Percentiles rank a stretch among this genome's conserved stretches.
Conservation (phyloP, 2,329 filamentous ascomycete genomes). For the Pestalotiopsis sp. region DNA sequence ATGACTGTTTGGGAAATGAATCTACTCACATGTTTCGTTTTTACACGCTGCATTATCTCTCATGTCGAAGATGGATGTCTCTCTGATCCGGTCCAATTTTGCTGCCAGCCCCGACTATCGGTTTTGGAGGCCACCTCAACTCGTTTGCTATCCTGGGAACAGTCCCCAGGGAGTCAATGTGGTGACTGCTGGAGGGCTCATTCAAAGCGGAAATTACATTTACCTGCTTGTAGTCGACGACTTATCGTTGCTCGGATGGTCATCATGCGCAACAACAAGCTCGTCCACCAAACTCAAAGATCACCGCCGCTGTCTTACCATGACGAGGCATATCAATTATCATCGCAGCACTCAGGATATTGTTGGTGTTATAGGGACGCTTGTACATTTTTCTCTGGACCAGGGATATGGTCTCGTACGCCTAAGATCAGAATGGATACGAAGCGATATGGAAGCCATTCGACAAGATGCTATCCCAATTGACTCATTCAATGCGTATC, state of each 20-base stretch:
- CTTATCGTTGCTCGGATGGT: slow-evolving; percentile 14
- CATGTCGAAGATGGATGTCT: slow-evolving; percentile 11
- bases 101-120: slow-evolving; percentile 11
- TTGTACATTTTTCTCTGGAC: slow-evolving; percentile 15
- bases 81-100: slow-evolving; percentile 11
- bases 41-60: neutral
- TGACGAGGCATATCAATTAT: slow-evolving; percentile 10
- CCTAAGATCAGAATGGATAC: slow-evolving; percentile 10
- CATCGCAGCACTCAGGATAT: slow-evolving; percentile 8
- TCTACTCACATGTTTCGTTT: neutral
- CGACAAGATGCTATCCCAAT: slow-evolving; percentile 11
- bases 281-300: slow-evolving; percentile 10
- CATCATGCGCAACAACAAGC: slow-evolving; percentile 4
- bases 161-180: slow-evolving; percentile 8
- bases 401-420: slow-evolving; percentile 17
- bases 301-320: slow-evolving; percentile 11
- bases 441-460: slow-evolving; percentile 12
- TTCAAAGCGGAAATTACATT: slow-evolving; percentile 13
- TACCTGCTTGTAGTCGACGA: slow-evolving; percentile 16
- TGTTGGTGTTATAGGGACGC: slow-evolving; percentile 9
- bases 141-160: slow-evolving; percentile 12
- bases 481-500: slow-evolving; percentile 5
- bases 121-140: slow-evolving; percentile 12
- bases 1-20: neutral
- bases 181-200: slow-evolving; percentile 15